Conservation (phyloP, 805 yeast genomes). For the Yamadazyma endophytica region DNA sequence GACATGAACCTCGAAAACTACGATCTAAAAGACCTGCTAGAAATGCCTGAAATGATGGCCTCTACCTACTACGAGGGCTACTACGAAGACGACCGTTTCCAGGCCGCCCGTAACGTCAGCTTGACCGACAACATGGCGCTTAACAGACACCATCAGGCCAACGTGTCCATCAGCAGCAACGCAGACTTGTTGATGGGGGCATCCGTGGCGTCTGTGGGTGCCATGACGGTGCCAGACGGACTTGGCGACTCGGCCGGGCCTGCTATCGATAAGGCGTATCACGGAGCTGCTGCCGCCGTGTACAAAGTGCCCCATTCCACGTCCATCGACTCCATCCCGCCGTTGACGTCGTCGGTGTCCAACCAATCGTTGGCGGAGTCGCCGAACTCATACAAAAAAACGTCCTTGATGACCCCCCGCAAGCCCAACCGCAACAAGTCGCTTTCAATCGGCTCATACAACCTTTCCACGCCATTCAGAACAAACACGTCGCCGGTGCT, state of each 20-base stretch:
- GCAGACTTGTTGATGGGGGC: too few species aligned
- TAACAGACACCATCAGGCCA: constrained; percentile 6
- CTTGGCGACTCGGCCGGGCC: too few species aligned
- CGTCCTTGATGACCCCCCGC: constrained; percentile 28
- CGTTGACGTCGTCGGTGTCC: constrained; percentile 29
- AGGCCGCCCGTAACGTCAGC: constrained; percentile 3
- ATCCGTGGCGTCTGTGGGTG: too few species aligned
- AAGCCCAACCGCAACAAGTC: constrained; percentile 29
- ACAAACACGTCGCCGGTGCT: constrained; percentile 6
- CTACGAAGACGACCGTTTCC: constrained; percentile 1
- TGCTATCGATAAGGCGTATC: too few species aligned
- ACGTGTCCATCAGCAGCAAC: constrained; percentile 7
- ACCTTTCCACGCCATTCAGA: constrained; percentile 11
- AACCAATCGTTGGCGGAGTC: constrained; percentile 32
- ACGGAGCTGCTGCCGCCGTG: too few species aligned
- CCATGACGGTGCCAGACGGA: too few species aligned
- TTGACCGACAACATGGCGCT: constrained; percentile 10
- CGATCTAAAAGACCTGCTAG: constrained; percentile 8
- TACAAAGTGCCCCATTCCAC: constrained; percentile 11
- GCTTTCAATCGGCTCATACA: constrained; percentile 20
- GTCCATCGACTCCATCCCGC: constrained; percentile 33
- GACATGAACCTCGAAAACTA: constrained; percentile 6
- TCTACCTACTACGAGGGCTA: not conserved
- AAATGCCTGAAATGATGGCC: not conserved
- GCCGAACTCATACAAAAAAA: constrained; percentile 19